Conservation (phyloP, 2,329 filamentous ascomycete genomes). For the Lomentospora prolificans region DNA sequence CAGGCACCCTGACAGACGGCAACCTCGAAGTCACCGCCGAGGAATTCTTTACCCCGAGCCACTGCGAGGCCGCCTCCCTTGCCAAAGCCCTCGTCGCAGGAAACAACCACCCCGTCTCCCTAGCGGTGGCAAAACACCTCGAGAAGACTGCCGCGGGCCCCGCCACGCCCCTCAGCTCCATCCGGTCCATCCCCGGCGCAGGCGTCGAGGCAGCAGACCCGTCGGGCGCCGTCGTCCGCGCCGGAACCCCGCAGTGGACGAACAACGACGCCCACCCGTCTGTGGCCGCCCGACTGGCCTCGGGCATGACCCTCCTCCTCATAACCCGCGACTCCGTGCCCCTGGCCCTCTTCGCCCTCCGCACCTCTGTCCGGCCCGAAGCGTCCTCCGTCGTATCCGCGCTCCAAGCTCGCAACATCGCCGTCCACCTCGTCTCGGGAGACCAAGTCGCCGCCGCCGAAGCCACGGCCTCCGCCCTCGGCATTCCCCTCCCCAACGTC, state of each 20-base stretch:
- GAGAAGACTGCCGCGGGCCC: constrained; percentile 11
- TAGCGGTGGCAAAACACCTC: constrained; percentile 34
- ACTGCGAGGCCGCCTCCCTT: constrained; percentile 13
- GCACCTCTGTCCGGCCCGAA: constrained; percentile 23
- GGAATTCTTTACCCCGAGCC: constrained; percentile 14
- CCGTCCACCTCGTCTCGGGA: constrained; percentile 45
- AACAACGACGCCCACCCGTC: constrained; percentile 14
- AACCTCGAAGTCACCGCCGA: constrained; percentile 20
- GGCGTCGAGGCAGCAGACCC: constrained; percentile 25
- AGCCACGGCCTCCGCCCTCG: constrained; percentile 32
- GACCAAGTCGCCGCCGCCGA: constrained; percentile 40
- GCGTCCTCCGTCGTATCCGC: constrained; percentile 31
- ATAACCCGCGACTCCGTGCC: constrained; percentile 19
- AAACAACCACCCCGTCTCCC: constrained; percentile 42
- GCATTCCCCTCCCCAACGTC: constrained; percentile 24
- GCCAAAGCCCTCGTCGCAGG: constrained; percentile 22
- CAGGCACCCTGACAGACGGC: constrained; percentile 48
- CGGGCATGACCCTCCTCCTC: constrained; percentile 18
- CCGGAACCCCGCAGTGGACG: constrained; percentile 38
- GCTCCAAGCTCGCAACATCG: constrained; percentile 36
- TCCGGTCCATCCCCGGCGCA: constrained; percentile 28
- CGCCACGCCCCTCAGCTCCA: constrained; percentile 10
- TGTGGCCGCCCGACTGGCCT: constrained; percentile 13
- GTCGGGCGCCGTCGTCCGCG: constrained; percentile 19
- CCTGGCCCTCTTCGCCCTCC: constrained; percentile 39